These are phyloP conservation scores for Zoysia japonica DNA, from an alignment of 176 grass and related monocot genomes.

Conservation along the genomic window DNA sequence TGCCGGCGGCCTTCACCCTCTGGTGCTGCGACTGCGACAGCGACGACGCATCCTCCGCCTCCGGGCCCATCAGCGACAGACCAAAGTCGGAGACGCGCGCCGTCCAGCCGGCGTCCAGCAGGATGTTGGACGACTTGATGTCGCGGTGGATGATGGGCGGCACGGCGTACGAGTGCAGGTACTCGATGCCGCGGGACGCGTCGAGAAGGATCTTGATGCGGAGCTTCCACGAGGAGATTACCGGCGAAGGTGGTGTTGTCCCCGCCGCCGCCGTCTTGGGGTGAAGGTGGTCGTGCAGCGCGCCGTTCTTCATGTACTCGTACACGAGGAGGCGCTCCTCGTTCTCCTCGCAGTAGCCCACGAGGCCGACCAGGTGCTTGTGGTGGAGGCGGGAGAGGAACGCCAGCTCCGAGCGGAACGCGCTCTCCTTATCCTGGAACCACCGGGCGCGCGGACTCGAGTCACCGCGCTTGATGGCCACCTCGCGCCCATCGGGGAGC, in stretches of 20 bases:
- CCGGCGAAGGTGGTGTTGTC: constrained; percentile 28
- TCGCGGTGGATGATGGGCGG: constrained; percentile 98
- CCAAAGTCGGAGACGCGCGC: constrained; percentile 95
- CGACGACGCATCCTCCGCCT: neutral
- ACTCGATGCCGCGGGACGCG: constrained; percentile 86
- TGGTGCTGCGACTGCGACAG: constrained; percentile 10
- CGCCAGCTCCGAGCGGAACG: constrained; percentile 87
- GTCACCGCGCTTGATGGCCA: constrained; percentile 91
- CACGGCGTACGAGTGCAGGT: constrained; percentile 95
- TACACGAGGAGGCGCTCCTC: constrained; percentile 89
- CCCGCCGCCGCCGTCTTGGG: neutral
- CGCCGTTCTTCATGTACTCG: constrained; percentile 97
- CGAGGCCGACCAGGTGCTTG: constrained; percentile 85
- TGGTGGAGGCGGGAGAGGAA: constrained; percentile 92
- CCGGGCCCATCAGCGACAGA: constrained; percentile 67
- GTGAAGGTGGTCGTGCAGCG: constrained; percentile 91
- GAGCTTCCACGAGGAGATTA: constrained; percentile 75
- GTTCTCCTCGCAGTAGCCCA: constrained; percentile 83
- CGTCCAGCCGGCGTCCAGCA: constrained; percentile 70
- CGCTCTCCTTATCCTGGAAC: constrained; percentile 92
- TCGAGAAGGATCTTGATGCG: constrained; percentile 81
- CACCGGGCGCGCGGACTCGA: constrained; percentile 43
- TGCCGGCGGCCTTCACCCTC: constrained; percentile 68
- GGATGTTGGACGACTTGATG: constrained; percentile 97
- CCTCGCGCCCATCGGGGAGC: constrained; percentile 80